Conservation (phyloP, 1,139 yeast species). For the Geotrichum klebahnii region DNA sequence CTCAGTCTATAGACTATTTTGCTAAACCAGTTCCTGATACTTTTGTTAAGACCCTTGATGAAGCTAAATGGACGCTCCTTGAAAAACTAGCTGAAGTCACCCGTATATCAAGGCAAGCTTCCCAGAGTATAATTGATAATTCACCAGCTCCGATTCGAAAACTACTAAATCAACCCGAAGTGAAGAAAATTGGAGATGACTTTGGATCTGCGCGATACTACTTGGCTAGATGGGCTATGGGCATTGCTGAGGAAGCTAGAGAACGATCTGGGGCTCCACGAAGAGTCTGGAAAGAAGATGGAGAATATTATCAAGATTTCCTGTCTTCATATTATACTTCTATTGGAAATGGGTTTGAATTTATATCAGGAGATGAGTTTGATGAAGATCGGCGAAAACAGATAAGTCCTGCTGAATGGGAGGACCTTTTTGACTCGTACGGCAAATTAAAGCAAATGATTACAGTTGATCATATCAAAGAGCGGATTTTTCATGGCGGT, state of each 20-base stretch:
- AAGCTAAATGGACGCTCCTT: conserved; percentile 80
- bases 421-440: conserved; percentile 67
- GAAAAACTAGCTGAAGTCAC: conserved; percentile 83
- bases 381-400: conserved; percentile 68
- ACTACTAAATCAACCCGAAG: conserved; percentile 72
- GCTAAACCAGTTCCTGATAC: conserved; percentile 35
- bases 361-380: conserved; percentile 55
- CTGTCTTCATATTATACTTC: conserved; percentile 42
- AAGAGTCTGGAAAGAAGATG: conserved; percentile 40
- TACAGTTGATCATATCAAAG: conserved; percentile 74
- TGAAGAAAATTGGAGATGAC: conserved; percentile 74
- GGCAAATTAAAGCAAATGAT: conserved; percentile 59
- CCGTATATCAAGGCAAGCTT: conserved; percentile 58
- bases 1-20: conserved; percentile 63
- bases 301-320: conserved; percentile 50
- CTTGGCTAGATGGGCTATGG: conserved; percentile 95
- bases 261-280: conserved; percentile 58
- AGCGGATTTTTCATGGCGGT: conserved; percentile 87
- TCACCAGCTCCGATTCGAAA: conserved; percentile 61
- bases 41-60: conserved; percentile 44
- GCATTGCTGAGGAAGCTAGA: conserved; percentile 81
- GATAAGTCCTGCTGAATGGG: conserved; percentile 73
- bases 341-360: conserved; percentile 42
- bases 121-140: conserved; percentile 59
- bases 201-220: conserved; percentile 89